A percentile compares a stretch with the other conserved stretches of the same genome.
These are phyloP conservation scores for Choiromyces venosus DNA, from an alignment of 495 filamentous ascomycete species.

Conservation along the genomic window DNA sequence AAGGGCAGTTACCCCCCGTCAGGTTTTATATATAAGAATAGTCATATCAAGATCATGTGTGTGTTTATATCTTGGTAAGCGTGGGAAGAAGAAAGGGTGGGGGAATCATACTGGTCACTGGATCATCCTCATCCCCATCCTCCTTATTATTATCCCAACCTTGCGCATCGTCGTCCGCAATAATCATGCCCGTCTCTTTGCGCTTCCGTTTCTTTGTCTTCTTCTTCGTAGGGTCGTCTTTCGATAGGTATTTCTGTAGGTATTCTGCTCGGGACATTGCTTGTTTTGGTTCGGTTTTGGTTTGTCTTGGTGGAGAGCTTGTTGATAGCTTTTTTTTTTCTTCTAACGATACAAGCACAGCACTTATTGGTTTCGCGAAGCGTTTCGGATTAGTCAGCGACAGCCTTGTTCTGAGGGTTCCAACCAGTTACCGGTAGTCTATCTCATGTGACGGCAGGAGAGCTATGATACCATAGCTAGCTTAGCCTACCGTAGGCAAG, in stretches of 20 bases:
- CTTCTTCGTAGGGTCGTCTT: constrained; percentile 65
- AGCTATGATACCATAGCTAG: neutral
- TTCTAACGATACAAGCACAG: too few relatives aligned
- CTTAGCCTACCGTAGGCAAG: neutral
- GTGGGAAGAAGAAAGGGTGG: neutral
- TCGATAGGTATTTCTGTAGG: constrained; percentile 87
- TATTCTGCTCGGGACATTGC: constrained; percentile 70
- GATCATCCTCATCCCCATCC: constrained; percentile 49
- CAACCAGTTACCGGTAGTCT: too few relatives aligned
- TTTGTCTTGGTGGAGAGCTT: neutral
- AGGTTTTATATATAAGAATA: neutral
- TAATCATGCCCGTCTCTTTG: constrained; percentile 63
- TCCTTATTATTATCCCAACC: constrained; percentile 56
- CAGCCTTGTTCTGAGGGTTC: neutral
- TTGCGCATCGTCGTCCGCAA: constrained; percentile 82
- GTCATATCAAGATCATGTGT: neutral
- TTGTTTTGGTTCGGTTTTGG: constrained; percentile 32
- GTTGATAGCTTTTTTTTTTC: neutral
- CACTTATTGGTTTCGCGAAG: too few relatives aligned
- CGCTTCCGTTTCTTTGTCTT: constrained; percentile 73
- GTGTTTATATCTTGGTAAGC: neutral
- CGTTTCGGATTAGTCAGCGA: neutral
- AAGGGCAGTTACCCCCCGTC: neutral
- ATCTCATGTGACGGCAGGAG: neutral
- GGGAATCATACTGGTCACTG: constrained; percentile 43